A percentile compares a stretch with the other conserved stretches of the same genome.
Evolutionary conservation across 306 rosid genomes (phyloP).

Genomic region (Hylodesmum podocarpum): DNA sequence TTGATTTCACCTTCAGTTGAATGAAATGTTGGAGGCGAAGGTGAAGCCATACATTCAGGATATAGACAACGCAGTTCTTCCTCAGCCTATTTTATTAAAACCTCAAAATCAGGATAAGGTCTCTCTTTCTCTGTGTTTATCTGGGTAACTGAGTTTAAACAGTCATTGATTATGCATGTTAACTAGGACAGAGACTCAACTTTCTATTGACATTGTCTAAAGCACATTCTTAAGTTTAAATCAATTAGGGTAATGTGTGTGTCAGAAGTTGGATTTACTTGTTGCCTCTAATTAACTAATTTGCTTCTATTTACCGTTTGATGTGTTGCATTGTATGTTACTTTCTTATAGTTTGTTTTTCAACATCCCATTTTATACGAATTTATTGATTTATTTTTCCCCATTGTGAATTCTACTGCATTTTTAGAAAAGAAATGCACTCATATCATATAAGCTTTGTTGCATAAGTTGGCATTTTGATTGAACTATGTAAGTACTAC

Average conservation of each 20-base stretch:
- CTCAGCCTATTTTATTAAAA: constrained; percentile 68
- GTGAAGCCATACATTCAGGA: constrained; percentile 66
- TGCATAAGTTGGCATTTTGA: neutral
- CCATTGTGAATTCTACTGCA: neutral
- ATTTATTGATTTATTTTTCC: neutral
- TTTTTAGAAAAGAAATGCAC: neutral
- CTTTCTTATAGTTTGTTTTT: neutral
- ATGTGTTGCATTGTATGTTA: neutral
- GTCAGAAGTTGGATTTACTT: neutral
- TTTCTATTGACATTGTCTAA: constrained; percentile 1
- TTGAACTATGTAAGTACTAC: constrained; percentile 1
- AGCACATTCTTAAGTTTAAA: neutral
- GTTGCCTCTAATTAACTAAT: neutral
- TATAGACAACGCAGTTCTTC: constrained; percentile 49
- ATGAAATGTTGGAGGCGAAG: constrained; percentile 83
- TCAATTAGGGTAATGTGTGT: neutral
- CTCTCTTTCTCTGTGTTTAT: neutral
- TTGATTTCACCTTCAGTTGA: constrained; percentile 56
- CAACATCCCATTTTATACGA: neutral
- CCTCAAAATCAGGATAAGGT: constrained; percentile 67
- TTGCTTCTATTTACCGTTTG: neutral
- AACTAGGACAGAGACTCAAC: neutral
- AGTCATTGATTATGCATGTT: constrained; percentile 21
- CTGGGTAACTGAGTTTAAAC: neutral
- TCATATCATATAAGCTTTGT: neutral